These are phyloP conservation scores for Gossypium davidsonii DNA, from an alignment of 441 rosid species.

Conservation along the genomic window DNA sequence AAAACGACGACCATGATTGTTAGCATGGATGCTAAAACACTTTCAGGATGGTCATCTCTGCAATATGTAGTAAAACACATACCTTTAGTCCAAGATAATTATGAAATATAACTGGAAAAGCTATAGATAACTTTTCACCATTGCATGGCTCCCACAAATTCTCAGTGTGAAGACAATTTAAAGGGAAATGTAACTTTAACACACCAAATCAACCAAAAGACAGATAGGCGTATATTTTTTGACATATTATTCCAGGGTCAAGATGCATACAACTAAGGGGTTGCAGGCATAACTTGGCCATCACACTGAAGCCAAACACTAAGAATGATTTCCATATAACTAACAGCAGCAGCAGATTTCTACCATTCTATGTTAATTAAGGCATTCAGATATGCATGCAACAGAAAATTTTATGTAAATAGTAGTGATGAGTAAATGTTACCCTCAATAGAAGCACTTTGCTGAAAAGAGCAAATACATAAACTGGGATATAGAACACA, in stretches of 20 bases:
- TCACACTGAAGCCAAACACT: not conserved
- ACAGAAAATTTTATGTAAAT: not conserved
- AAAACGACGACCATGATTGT: slow-evolving; percentile 79
- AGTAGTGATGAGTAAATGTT: not conserved
- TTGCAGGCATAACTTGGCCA: not conserved
- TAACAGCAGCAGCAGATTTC: not conserved
- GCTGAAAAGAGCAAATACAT: slow-evolving; percentile 1
- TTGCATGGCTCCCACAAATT: not conserved
- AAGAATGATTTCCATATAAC: not conserved
- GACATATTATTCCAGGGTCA: not conserved
- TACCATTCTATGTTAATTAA: not conserved
- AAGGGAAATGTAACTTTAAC: not conserved
- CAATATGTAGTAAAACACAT: slow-evolving; percentile 14
- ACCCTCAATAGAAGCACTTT: not conserved
- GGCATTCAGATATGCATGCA: not conserved
- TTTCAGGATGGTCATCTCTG: slow-evolving; percentile 96
- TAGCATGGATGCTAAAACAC: slow-evolving; percentile 84
- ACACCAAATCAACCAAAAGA: not conserved
- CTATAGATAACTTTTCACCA: not conserved
- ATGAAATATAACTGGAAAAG: not conserved
- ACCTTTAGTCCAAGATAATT: slow-evolving; percentile 1
- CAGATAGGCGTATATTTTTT: not conserved
- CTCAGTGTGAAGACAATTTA: not conserved
- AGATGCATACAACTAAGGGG: not conserved
- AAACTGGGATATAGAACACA: slow-evolving; percentile 28